Percentiles rank a stretch among this genome's conserved stretches.
These are phyloP conservation scores for Leucoagaricus sp. DNA, from an alignment of 1,284 basidiomycete species.

Conservation along the genomic window DNA sequence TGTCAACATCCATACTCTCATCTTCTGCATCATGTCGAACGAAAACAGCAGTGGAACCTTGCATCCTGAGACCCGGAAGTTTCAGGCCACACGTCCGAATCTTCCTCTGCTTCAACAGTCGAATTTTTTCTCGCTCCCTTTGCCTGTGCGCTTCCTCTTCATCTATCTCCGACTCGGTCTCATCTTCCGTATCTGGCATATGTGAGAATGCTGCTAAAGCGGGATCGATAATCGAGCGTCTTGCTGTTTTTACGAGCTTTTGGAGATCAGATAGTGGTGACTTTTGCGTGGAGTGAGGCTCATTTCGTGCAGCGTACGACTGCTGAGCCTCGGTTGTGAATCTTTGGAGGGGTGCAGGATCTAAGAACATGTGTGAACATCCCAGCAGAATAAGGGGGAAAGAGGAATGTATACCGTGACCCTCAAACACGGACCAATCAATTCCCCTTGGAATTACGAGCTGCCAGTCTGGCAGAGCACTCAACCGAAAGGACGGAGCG, in stretches of 20 bases:
- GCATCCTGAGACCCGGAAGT: constrained; percentile 24
- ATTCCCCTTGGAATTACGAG: constrained; percentile 43
- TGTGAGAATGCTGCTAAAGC: constrained; percentile 45
- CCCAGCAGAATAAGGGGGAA: not conserved
- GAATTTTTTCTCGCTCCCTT: constrained; percentile 51
- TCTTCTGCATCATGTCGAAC: constrained; percentile 57
- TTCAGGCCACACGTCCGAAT: constrained; percentile 39
- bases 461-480: constrained; percentile 40
- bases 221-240: constrained; percentile 59
- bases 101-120: constrained; percentile 55
- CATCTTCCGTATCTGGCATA: constrained; percentile 42
- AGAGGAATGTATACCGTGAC: constrained; percentile 39
- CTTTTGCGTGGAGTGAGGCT: constrained; percentile 29
- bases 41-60: constrained; percentile 42
- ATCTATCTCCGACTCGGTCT: constrained; percentile 37
- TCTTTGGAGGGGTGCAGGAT: constrained; percentile 41
- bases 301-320: constrained; percentile 36
- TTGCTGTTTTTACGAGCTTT: constrained; percentile 55
- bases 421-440: constrained; percentile 53
- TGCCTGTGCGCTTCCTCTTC: constrained; percentile 42
- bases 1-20: constrained; percentile 61
- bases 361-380: constrained; percentile 21
- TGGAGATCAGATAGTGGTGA: constrained; percentile 62
- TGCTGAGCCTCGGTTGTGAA: constrained; percentile 42
- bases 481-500: constrained; percentile 42